Evolutionary conservation across 2,329 filamentous ascomycete species (phyloP), one percentile per base, ranked within the genome.

Genomic region (Clonostachys chloroleuca): DNA sequence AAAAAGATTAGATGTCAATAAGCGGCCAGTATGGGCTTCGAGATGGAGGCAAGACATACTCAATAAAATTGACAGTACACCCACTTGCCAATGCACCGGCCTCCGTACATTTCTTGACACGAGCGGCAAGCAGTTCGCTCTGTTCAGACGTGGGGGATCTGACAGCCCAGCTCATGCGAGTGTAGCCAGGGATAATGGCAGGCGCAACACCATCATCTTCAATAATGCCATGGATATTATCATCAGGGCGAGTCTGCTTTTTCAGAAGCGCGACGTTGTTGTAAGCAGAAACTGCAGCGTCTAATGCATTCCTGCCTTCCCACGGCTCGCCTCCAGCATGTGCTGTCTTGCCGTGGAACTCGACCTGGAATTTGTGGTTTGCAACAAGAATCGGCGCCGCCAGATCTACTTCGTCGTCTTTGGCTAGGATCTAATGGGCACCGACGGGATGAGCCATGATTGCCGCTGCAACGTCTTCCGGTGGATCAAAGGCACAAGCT

Each of bases 191-290:
- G 17, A 73, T 70, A 20, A 72, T 60, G 24, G 72, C 72, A 1
- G 67, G 61, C 6, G 59, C 59, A 2, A 55, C 61, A 18, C 65
- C 65, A n/a, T 62, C 68, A 5, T 60, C 59, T 36, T 59, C 57
- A 40, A 72, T 64, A 9, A 69, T 59, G 6, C 59, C 60, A 42
- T 71, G 65, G 9, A 72, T 55, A 5, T 66, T 52, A 43, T 70
- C 64, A 8, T 62, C 57, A 0, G 68, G 62, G 5, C 56, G 52
- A 3, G 68, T 65, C 46, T 69, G 67, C 51, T 71, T 66, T 5
- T 67, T 56, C 10, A 70, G 49, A 40, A 70, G 54, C 6, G 61
- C 61, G 5, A 70, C 57, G 14, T 55, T 61, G 43, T 52, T 65
- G 47, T 70, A 70, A 0, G 64, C 60, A 0, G 57, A 53, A 5